Evolutionary conservation across 805 yeast species (phyloP).

Genomic region (Kregervanrija pseudodelftensis): DNA sequence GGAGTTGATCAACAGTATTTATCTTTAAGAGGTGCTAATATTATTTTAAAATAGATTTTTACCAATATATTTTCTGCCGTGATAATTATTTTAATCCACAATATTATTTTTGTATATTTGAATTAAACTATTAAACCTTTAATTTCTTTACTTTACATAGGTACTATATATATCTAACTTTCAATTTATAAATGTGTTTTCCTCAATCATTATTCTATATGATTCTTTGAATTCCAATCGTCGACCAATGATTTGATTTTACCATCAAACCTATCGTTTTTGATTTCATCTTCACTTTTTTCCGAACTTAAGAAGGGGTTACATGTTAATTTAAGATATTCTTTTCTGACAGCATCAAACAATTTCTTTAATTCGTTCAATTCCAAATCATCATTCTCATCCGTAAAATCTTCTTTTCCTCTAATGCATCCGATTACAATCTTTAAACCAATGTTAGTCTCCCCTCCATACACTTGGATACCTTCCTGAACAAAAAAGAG

Average conservation of each 20-base stretch:
- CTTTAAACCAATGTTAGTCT: conserved; percentile 61
- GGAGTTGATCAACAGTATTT: conserved; percentile 92
- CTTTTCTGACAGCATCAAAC: conserved; percentile 41
- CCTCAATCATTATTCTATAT: not conserved
- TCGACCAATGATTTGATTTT: conserved; percentile 20
- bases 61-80: too few species aligned
- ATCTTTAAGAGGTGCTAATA: conserved; percentile 81
- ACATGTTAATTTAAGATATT: conserved; percentile 48
- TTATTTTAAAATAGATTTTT: conserved; percentile 47
- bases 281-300: conserved; percentile 24
- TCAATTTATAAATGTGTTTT: not conserved
- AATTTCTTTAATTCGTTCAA: conserved; percentile 16
- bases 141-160: not conserved
- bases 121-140: not conserved
- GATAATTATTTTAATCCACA: not conserved
- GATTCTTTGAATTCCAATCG: conserved; percentile 15
- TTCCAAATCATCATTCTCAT: conserved; percentile 22
- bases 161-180: not conserved
- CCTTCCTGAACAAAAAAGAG: conserved; percentile 63
- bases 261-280: conserved; percentile 24
- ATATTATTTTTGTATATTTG: not conserved
- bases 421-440: conserved; percentile 46
- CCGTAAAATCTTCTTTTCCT: conserved; percentile 15
- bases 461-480: conserved; percentile 59
- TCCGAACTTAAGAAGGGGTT: conserved; percentile 51